Evolutionary conservation across 345 rosid genomes (phyloP).

Genomic region (Draba incana): DNA sequence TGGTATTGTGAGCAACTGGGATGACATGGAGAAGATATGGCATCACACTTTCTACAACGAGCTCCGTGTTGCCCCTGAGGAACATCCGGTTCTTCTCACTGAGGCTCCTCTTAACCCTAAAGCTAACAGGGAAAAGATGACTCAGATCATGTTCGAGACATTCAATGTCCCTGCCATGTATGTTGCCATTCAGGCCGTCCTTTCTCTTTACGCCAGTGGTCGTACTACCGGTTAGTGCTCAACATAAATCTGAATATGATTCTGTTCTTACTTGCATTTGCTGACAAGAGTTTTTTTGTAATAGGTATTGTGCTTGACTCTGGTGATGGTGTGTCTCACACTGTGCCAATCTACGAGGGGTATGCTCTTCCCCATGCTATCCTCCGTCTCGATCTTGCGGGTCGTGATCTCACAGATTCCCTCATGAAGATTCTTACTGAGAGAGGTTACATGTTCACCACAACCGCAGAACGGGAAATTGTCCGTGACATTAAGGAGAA

Average conservation of each 20-base stretch:
- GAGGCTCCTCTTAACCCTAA: conserved; percentile 69
- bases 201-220: conserved; percentile 69
- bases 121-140: conserved; percentile 68
- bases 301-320: conserved; percentile 67
- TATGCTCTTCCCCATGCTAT: conserved; percentile 73
- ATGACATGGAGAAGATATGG: conserved; percentile 74
- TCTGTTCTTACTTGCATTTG: neutral
- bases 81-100: conserved; percentile 64
- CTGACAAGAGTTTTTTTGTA: neutral
- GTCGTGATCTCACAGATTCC: conserved; percentile 63
- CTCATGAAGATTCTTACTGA: conserved; percentile 64
- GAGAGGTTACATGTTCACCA: conserved; percentile 53
- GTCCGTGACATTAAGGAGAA: conserved; percentile 57
- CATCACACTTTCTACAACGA: conserved; percentile 71
- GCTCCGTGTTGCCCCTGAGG: conserved; percentile 64
- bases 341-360: conserved; percentile 68
- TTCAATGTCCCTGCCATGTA: conserved; percentile 66
- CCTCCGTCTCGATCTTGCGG: conserved; percentile 68
- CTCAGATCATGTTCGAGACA: conserved; percentile 65
- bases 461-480: conserved; percentile 54
- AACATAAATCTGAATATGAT: neutral
- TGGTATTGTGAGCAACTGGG: conserved; percentile 75
- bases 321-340: conserved; percentile 66
- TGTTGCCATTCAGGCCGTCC: conserved; percentile 65
- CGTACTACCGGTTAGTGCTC: conserved; percentile 61